Base-by-base conservation (phyloP, 352 stramenopile genomes). In the Globisporangium viniferum region DNA sequence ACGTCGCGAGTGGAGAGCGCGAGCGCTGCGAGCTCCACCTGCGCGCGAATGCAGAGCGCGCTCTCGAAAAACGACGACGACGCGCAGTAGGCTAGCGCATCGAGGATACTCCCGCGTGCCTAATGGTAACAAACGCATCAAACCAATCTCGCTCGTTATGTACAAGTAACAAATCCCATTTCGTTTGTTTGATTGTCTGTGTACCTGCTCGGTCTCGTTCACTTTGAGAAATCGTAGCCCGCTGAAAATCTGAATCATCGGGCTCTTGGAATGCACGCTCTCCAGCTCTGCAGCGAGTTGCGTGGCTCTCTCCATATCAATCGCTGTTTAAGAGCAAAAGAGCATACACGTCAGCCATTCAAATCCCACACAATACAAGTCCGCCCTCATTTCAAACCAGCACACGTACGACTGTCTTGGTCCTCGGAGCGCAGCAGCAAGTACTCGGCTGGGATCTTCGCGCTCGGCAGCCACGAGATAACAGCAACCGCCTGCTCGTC, bases 391-490 rank as follows among this genome's bases (percentile, higher is more conserved):
- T 12, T 51, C 6, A 46, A 46, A 20, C 12, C 3, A 56, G 5
- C 5, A 18, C 56, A 81, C 81, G 66, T 76, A 96, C 88, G 81
- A 7, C 74, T 86, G 58, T 92, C 83, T 22, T 73, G 44, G 61
- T 96, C 88, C 66, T 96, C 88, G 1, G 75, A 85, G 58, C 88
- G 86, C 51, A 93, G 68, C 36, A 96, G 67, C 48, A 94, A 61
- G 27, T 82, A 92, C 70, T 96, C 88, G 1, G 66, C 69, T 3
- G 88, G 74, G 20, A 85, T 77, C 56, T 90, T 92, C 0, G 83
- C 71, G 6, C 66, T 72, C 12, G 84, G 80, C 62, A 87, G 89
- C 81, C 80, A 91, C 10, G 77, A 33, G 14, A 94, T 59, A 22
- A 94, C 66, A 7, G 74, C 80, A 3, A 69, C 12, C 1, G 79